phyloP scores from a whole-genome alignment of 306 rosid species.

The Medicago arabica region DNA sequence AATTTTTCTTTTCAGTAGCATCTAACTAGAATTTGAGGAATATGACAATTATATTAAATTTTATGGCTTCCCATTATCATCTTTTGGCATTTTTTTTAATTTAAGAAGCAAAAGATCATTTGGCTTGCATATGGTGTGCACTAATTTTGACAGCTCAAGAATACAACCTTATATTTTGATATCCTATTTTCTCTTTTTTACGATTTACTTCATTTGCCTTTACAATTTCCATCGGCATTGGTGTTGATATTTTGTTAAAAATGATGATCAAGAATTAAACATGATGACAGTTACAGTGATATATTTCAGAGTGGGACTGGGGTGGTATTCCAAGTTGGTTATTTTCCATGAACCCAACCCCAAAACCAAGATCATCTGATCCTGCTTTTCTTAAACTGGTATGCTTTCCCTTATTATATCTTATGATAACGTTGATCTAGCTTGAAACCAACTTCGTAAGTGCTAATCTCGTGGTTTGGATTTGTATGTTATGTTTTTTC shows the following conservation, averaged over 20 bases:
- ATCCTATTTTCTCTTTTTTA: constrained; percentile 20
- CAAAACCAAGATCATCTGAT: constrained; percentile 78
- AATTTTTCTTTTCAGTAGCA: neutral
- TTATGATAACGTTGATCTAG: constrained; percentile 7
- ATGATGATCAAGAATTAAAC: constrained; percentile 29
- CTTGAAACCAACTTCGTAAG: constrained; percentile 3
- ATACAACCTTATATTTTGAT: constrained; percentile 12
- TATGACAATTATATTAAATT: constrained; percentile 20
- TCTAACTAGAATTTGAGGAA: neutral
- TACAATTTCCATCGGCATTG: constrained; percentile 18
- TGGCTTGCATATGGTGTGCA: constrained; percentile 14
- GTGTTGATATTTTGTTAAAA: constrained; percentile 36
- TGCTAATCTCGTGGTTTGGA: neutral
- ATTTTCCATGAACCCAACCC: constrained; percentile 65
- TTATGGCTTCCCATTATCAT: neutral
- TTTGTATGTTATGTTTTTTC: too few relatives aligned
- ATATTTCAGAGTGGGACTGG: constrained; percentile 91
- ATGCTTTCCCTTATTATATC: constrained; percentile 45
- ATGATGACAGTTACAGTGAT: constrained; percentile 38
- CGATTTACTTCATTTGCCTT: neutral
- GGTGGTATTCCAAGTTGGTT: constrained; percentile 98
- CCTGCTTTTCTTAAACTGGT: constrained; percentile 76
- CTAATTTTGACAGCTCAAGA: constrained; percentile 32
- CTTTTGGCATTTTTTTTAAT: constrained; percentile 33
- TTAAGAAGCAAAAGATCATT: constrained; percentile 20